phyloP scores from a whole-genome alignment of 331 rosid species.

The Phaseolus coccineus region DNA sequence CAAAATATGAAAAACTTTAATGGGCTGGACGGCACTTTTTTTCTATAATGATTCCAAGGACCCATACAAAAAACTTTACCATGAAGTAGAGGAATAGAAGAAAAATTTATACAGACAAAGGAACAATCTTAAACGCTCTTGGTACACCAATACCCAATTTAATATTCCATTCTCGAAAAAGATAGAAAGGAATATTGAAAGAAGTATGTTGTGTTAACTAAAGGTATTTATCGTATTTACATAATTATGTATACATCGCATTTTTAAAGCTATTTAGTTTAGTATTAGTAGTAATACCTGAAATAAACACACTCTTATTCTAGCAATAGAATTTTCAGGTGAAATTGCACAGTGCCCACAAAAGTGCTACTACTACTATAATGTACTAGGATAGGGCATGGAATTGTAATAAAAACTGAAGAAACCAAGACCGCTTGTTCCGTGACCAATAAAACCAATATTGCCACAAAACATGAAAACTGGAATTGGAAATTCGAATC shows the following conservation, averaged over 20 bases:
- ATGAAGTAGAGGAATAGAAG: background rate
- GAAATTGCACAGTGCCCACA: background rate
- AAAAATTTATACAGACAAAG: background rate
- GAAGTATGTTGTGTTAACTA: background rate
- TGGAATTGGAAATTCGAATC: slow-evolving; percentile 11
- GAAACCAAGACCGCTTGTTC: background rate
- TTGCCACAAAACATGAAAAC: slow-evolving; percentile 23
- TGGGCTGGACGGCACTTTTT: background rate
- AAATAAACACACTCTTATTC: background rate
- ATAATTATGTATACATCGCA: background rate
- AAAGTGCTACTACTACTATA: background rate
- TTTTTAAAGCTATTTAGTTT: background rate
- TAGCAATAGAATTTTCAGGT: background rate
- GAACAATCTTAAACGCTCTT: background rate
- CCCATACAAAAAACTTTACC: background rate
- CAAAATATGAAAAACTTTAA: too few relatives aligned
- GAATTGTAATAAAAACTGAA: background rate
- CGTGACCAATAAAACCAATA: background rate
- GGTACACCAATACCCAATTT: background rate
- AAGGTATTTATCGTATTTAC: background rate
- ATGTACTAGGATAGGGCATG: background rate
- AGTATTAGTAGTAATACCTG: background rate
- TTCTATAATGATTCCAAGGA: background rate
- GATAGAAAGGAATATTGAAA: background rate
- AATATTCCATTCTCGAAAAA: background rate